Evolutionary conservation across 2,329 filamentous ascomycete species (phyloP).

Genomic region (Ilyonectria destructans): DNA sequence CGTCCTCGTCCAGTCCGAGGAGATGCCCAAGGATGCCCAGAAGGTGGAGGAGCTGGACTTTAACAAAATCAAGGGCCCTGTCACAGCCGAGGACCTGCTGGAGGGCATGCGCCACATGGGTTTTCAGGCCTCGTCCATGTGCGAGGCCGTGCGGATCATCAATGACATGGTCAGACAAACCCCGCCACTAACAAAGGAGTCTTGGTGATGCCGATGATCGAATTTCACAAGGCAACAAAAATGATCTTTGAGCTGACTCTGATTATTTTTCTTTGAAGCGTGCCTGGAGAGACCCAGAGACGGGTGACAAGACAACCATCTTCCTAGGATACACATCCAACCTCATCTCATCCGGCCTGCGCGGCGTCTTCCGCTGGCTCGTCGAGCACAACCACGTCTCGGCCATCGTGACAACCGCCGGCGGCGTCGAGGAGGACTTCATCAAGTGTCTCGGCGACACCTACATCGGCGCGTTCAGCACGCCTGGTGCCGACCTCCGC

Average conservation of each 20-base stretch:
- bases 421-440: conserved; percentile 96
- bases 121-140: conserved; percentile 79
- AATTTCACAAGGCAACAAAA: neutral
- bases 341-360: conserved; percentile 94
- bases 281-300: conserved; percentile 85
- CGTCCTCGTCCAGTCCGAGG: conserved; percentile 87
- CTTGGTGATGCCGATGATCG: neutral
- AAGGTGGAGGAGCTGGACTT: conserved; percentile 95
- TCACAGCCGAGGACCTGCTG: conserved; percentile 90
- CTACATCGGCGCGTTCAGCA: conserved; percentile 90
- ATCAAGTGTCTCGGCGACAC: conserved; percentile 98
- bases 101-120: conserved; percentile 90
- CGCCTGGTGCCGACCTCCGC: conserved; percentile 83
- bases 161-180: conserved; percentile 84
- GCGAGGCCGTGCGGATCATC: conserved; percentile 91
- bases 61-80: conserved; percentile 82
- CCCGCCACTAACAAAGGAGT: conserved; percentile 1
- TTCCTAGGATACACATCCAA: conserved; percentile 99
- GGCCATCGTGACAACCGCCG: conserved; percentile 94
- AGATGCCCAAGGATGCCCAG: conserved; percentile 83
- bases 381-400: conserved; percentile 95
- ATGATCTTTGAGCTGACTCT: conserved; percentile 20
- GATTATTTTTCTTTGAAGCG: conserved; percentile 64
- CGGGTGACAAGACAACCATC: conserved; percentile 87
- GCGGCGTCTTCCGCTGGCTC: conserved; percentile 92